Base-by-base conservation (phyloP, 78 protist species). In the Dictyostelium capitatum region DNA sequence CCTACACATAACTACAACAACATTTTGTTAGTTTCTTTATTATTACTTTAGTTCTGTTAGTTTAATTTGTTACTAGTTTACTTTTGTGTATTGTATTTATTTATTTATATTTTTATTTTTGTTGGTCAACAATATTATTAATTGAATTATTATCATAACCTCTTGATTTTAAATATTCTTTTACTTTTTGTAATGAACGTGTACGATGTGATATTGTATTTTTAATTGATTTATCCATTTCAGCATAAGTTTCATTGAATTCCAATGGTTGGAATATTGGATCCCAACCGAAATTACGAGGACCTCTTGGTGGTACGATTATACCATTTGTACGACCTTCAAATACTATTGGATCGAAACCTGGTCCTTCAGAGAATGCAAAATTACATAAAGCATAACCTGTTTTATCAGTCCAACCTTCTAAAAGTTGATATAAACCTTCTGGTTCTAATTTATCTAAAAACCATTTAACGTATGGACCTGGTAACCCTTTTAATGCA, bases 321-420 rank as follows among this genome's bases (percentile, higher is more conserved):
- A 28, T 72, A 6, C 98, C 97, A 72, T 93, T 59, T 6, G 96
- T 95, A 11, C 94, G 79, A 28, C 99, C 99, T 6, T 41, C 97
- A 78, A 98, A 98, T n/a, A 94, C 82, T 50, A 91, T 30, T 65
- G 97, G 95, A 57, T 95, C 96, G 0, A 23, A n/a, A 20, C 74
- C 99, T 4, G 98, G 98, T 10, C 98, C 99, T 12, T 83, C 82
- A 10, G 85, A 77, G 78, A 46, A 95, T 0, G 97, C 96, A 74
- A 98, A 98, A n/a, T 95, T 94, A 83, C 99, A 98, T 79, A 89
- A 97, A 19, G 99, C 99, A 80, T 92, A 92, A 7, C 98, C 99
- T 23, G 92, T 73, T 84, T 98, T 97, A 90, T 98, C 99, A 2
- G 37, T 81, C 53, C 70, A 97, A 32, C 96, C 99, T 0, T 91